Conservation (phyloP, 768 basidiomycete genomes). For the Podaxis mareebaensis region DNA sequence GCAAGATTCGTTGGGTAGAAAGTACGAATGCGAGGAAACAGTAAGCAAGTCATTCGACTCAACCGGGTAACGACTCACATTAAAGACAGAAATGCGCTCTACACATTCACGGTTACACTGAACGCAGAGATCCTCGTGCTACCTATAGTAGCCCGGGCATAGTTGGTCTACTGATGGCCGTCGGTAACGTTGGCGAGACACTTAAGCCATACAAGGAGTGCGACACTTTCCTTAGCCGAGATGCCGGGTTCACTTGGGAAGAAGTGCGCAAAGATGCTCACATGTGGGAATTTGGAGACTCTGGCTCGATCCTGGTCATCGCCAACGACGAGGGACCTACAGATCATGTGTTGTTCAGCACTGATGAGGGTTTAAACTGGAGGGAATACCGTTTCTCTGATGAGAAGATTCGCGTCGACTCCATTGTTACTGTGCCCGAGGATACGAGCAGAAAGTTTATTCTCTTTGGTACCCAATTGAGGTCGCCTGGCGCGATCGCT, state of each 20-base stretch:
- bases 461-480: constrained; percentile 66
- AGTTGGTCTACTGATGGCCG: constrained; percentile 92
- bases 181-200: constrained; percentile 90
- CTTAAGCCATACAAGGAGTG: constrained; percentile 81
- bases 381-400: constrained; percentile 81
- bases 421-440: constrained; percentile 84
- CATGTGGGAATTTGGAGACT: constrained; percentile 98
- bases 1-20: constrained; percentile 70
- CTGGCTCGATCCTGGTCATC: constrained; percentile 90
- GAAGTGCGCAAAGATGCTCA: constrained; percentile 99
- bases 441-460: constrained; percentile 94
- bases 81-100: constrained; percentile 73
- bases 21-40: constrained; percentile 69
- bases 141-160: constrained; percentile 93
- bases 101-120: constrained; percentile 95
- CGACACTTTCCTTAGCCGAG: constrained; percentile 95
- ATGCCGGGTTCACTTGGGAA: constrained; percentile 97
- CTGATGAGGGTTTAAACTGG: constrained; percentile 88
- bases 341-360: constrained; percentile 86
- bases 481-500: constrained; percentile 53
- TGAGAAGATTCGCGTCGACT: constrained; percentile 69
- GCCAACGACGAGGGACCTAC: constrained; percentile 95
- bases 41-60: constrained; percentile 38
- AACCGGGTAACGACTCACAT: background rate
- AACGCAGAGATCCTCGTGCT: constrained; percentile 84